Base-by-base conservation (phyloP, 2,329 filamentous ascomycete genomes). In the Phaeophleospora eucalypticola region DNA sequence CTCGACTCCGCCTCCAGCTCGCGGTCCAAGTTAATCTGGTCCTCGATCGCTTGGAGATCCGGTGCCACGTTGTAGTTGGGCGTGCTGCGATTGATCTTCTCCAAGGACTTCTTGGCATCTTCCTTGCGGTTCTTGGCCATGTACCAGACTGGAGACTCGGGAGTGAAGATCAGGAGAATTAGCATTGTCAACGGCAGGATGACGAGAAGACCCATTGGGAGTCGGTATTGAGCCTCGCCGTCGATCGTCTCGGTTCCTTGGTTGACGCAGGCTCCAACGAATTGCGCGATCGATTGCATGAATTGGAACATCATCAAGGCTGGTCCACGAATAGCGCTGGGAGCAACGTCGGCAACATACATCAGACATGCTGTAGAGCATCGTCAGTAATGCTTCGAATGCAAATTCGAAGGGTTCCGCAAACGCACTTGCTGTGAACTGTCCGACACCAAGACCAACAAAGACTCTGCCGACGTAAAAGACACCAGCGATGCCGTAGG, bases 1-100 rank as follows among this genome's bases (percentile, higher is more conserved):
- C 62, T 62, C 1, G 69, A 66, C 27, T 66, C 62, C 39, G 33
- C 62, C 2, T 43, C 50, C 52, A 55, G 49, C 27, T 56, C 53
- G 6, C 41, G 38, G 8, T 56, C 53, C 7, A 48, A 43, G 18
- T 46, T 43, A 18, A 56, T 48, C 24, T 52, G 50, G 18, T 56
- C 47, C n/a, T 53, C 50, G 24, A 56, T 56, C 4, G 43, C 41
- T 7, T 46, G 48, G 10, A 56, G 47, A 37, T 56, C 53, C 2
- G 40, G 36, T n/a, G 49, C 53, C 3, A 46, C 34, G 33, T 42
- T 37, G 43, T 56, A 56, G 18, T 27, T 33, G 3, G 43, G 35
- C 4, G 19, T 43, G 38, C 50, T 53, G 24, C 51, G 50, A 21
- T 56, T 56, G 48, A 56, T 56, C 48, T 56, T 56, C 15, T 37